These are phyloP conservation scores for Echinochloa phyllopogon DNA, from an alignment of 176 grass and related monocot genomes.

Conservation along the genomic window DNA sequence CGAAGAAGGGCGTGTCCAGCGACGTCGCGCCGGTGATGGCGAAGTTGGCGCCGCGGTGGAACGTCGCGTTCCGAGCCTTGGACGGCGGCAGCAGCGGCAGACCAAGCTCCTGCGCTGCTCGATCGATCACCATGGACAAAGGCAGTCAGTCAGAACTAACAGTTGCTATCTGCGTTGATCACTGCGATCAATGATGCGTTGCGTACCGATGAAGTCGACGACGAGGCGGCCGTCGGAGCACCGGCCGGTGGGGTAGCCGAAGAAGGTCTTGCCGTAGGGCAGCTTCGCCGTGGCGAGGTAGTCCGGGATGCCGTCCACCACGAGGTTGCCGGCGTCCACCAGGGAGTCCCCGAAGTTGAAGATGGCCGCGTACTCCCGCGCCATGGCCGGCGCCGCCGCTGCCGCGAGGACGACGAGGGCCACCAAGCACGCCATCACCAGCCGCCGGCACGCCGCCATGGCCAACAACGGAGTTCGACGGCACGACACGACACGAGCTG, in stretches of 20 bases:
- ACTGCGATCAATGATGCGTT: too few relatives aligned
- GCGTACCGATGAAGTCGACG: constrained; percentile 79
- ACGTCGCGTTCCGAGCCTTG: constrained; percentile 72
- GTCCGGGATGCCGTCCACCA: constrained; percentile 70
- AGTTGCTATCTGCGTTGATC: too few relatives aligned
- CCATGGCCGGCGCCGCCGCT: constrained; percentile 12
- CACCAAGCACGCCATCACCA: background rate
- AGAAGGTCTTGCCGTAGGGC: constrained; percentile 82
- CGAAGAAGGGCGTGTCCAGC: constrained; percentile 74
- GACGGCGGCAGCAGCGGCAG: constrained; percentile 82
- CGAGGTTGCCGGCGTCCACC: constrained; percentile 76
- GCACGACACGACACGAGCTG: background rate
- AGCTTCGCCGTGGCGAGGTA: constrained; percentile 68
- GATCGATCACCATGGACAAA: background rate
- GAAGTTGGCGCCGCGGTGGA: constrained; percentile 86
- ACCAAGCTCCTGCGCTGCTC: constrained; percentile 80
- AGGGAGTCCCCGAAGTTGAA: constrained; percentile 94
- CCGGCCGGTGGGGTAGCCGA: constrained; percentile 80
- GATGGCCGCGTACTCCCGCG: constrained; percentile 73
- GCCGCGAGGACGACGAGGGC: constrained; percentile 30
- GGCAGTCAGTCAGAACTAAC: too few relatives aligned
- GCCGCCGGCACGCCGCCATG: constrained; percentile 25
- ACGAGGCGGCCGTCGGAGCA: constrained; percentile 87
- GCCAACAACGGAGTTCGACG: background rate
- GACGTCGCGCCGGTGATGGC: constrained; percentile 84